A percentile compares a stretch with the other conserved stretches of the same genome.
phyloP scores from a whole-genome alignment of 1,284 basidiomycete species.

The Pseudozyma flocculosa region DNA sequence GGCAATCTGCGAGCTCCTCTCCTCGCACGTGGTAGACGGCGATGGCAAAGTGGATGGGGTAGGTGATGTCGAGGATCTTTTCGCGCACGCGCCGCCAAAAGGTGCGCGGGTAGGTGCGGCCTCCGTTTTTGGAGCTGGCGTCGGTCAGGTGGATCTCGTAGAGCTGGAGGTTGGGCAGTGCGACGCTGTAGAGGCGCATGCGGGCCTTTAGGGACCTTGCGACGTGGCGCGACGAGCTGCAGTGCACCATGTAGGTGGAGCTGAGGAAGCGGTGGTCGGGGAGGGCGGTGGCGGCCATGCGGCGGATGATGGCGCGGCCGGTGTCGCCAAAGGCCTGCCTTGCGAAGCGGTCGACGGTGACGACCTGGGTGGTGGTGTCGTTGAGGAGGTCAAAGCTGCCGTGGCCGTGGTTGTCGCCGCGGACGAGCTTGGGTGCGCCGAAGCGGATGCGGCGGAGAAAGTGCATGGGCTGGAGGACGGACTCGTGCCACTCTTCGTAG shows the following conservation, averaged over 20 bases:
- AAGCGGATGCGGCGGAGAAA: constrained; percentile 9
- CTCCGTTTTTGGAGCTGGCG: constrained; percentile 4
- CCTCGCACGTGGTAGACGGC: constrained; percentile 24
- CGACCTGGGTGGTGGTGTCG: constrained; percentile 11
- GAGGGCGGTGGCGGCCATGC: constrained; percentile 10
- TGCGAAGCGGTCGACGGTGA: constrained; percentile 14
- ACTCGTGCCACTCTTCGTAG: constrained; percentile 26
- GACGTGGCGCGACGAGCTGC: no score
- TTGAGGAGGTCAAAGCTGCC: constrained; percentile 2
- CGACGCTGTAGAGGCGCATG: constrained; percentile 2
- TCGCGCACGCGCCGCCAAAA: constrained; percentile 6
- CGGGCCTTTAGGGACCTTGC: no score
- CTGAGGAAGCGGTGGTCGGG: constrained; percentile 14
- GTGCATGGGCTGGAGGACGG: constrained; percentile 29
- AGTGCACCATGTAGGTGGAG: constrained; percentile 13
- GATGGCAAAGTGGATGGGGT: constrained; percentile 21
- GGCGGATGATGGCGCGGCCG: neutral
- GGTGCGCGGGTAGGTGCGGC: constrained; percentile 15
- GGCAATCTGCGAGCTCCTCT: constrained; percentile 18
- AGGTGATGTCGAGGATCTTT: constrained; percentile 1
- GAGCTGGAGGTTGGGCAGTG: constrained; percentile 10
- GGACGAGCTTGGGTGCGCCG: constrained; percentile 16
- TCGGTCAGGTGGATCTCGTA: constrained; percentile 19
- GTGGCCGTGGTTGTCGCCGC: constrained; percentile 7
- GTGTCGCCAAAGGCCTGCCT: no score